Base-by-base conservation (phyloP, 148 eudicot genomes). In the Vaccinium macrocarpon region DNA sequence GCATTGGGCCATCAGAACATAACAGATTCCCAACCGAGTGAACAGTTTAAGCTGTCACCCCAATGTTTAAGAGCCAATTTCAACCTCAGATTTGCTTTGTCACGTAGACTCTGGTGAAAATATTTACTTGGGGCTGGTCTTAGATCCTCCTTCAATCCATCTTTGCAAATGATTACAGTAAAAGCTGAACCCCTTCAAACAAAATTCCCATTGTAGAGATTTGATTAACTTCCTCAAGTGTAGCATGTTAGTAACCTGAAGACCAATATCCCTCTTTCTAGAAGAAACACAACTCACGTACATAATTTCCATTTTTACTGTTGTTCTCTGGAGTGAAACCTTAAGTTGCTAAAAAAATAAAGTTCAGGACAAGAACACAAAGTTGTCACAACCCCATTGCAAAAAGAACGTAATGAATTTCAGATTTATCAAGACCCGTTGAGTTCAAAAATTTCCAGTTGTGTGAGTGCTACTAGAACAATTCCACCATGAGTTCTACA, bases 401-500 rank as follows among this genome's bases (percentile, higher is more conserved):
- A 21, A 14, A 49, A 13, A 64, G 52, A 66, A 81, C 5, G 68
- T 27, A 51, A 14, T 49, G 59, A 81, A 64, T 3, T 48, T 29
- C 38, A 9, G 29, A 71, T 81, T 64, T 81, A 62, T 23, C 29
- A 46, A 81, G 83, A 23, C 21, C 50, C n/a, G 46, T 32, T 77
- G 19, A 82, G 66, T 7, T 32, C 18, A 35, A 52, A n/a, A 32
- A 25, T 66, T 66, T 25, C 72, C 35, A 66, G 35, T 71, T 55
- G 46, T 6, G 46, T 42, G 46, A 75, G 16, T 14, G 16, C 55
- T 46, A 83, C 25, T 46, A 74, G 5, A 75, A n/a, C 56, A 81
- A 50, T 51, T 38, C 61, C 6, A 7, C 15, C 52, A 77, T 42
- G 23, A 57, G 32, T 59, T 29, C 77, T 23, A 89, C 95, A 76